These are phyloP conservation scores for Massariosphaeria phaeospora DNA, from an alignment of 495 filamentous ascomycete species.

Conservation along the genomic window DNA sequence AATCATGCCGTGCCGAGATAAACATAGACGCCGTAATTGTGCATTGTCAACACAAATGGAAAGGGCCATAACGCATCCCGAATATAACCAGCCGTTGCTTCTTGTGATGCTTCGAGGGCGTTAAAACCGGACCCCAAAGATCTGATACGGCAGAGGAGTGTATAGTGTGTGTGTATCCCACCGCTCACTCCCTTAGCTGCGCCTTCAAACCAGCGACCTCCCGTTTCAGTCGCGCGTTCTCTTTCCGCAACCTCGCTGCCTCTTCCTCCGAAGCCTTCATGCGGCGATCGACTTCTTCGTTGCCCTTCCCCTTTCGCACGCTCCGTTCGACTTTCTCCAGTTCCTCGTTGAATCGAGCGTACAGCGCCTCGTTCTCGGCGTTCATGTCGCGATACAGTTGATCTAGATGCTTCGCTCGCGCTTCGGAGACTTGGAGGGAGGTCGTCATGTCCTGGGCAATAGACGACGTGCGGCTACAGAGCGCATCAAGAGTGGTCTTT, in stretches of 20 bases:
- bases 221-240: conserved; percentile 64
- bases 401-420: conserved; percentile 76
- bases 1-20: neutral
- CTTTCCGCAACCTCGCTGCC: conserved; percentile 65
- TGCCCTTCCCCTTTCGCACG: conserved; percentile 65
- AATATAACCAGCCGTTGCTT: too few species aligned
- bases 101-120: too few species aligned
- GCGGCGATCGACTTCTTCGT: conserved; percentile 64
- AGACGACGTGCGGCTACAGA: conserved; percentile 54
- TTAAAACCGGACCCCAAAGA: neutral
- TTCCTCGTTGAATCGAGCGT: conserved; percentile 88
- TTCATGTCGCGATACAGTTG: conserved; percentile 83
- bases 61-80: neutral
- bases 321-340: conserved; percentile 75
- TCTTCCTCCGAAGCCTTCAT: conserved; percentile 65
- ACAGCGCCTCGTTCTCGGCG: conserved; percentile 90
- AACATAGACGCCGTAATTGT: neutral
- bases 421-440: conserved; percentile 64
- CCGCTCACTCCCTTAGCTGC: conserved; percentile 32
- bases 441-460: conserved; percentile 65
- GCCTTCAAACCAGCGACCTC: conserved; percentile 47
- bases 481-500: conserved; percentile 55
- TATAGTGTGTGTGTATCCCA: neutral
- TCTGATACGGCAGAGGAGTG: neutral
- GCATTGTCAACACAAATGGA: neutral